Conservation (phyloP, 163 green algal genomes). For the Chlamydomonas reinhardtii region DNA sequence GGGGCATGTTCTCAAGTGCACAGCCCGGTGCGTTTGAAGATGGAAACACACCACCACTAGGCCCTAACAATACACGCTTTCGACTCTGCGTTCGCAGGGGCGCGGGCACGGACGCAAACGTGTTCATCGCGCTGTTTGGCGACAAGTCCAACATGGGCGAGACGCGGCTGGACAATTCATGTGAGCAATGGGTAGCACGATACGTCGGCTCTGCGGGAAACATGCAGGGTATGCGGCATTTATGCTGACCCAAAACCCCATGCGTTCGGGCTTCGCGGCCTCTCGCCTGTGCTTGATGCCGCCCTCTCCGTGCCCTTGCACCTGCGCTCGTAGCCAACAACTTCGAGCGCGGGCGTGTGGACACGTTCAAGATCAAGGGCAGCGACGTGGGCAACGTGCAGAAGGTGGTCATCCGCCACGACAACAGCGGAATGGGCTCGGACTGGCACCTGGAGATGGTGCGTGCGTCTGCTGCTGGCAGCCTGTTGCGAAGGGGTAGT, state of each 20-base stretch:
- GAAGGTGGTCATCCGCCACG: constrained; percentile 68
- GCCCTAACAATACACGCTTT: too few species aligned
- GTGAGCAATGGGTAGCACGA: neutral
- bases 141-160: constrained; percentile 58
- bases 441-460: constrained; percentile 68
- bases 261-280: too few species aligned
- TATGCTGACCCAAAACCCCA: too few species aligned
- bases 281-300: too few species aligned
- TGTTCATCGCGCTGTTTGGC: constrained; percentile 57
- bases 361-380: constrained; percentile 54
- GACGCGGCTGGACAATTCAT: constrained; percentile 57
- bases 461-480: neutral
- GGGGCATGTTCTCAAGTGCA: too few species aligned
- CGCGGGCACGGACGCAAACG: constrained; percentile 62
- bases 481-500: too few species aligned
- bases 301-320: too few species aligned
- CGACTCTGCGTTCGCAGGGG: neutral
- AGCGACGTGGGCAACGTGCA: constrained; percentile 62
- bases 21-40: too few species aligned
- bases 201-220: too few species aligned
- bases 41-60: too few species aligned
- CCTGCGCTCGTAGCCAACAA: constrained; percentile 25
- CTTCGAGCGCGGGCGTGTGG: constrained; percentile 38
- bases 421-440: constrained; percentile 61
- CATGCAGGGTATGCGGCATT: too few species aligned